Evolutionary conservation across 371 early-diverging fungal genomes (phyloP).

Genomic region (Sporodiniella umbellata): DNA sequence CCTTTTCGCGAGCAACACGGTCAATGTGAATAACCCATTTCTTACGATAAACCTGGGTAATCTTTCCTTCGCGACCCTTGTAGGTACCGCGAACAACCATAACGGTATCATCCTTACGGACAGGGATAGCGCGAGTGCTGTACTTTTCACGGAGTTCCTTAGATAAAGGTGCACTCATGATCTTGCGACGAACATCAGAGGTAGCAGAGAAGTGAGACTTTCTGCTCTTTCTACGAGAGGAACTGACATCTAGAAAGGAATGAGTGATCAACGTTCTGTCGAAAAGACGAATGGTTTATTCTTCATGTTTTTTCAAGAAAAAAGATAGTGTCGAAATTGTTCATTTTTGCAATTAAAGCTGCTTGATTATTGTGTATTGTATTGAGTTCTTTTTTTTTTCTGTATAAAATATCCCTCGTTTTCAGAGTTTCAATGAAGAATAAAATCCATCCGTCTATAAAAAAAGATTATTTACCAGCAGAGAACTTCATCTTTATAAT

Average conservation of each 20-base stretch:
- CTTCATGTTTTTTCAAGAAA: background rate
- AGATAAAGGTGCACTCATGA: constrained; percentile 93
- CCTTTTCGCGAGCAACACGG: constrained; percentile 93
- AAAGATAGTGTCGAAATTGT: background rate
- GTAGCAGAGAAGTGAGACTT: constrained; percentile 98
- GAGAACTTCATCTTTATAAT: constrained; percentile 31
- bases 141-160: constrained; percentile 97
- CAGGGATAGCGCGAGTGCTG: constrained; percentile 91
- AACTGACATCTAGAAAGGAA: constrained; percentile 73
- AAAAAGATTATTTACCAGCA: constrained; percentile 23
- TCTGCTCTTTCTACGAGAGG: constrained; percentile 93
- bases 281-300: background rate
- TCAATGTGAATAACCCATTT: constrained; percentile 98
- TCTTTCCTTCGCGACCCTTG: constrained; percentile 98
- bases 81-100: constrained; percentile 88
- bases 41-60: constrained; percentile 93
- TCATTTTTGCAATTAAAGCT: no score
- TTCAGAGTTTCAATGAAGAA: background rate
- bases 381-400: background rate
- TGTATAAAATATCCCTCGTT: constrained; percentile 21
- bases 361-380: background rate
- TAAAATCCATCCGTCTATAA: constrained; percentile 1
- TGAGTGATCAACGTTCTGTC: background rate
- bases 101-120: constrained; percentile 98
- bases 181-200: constrained; percentile 87